Base-by-base conservation (phyloP, 371 early-diverging fungal genomes). In the Fennellomyces sp. region DNA sequence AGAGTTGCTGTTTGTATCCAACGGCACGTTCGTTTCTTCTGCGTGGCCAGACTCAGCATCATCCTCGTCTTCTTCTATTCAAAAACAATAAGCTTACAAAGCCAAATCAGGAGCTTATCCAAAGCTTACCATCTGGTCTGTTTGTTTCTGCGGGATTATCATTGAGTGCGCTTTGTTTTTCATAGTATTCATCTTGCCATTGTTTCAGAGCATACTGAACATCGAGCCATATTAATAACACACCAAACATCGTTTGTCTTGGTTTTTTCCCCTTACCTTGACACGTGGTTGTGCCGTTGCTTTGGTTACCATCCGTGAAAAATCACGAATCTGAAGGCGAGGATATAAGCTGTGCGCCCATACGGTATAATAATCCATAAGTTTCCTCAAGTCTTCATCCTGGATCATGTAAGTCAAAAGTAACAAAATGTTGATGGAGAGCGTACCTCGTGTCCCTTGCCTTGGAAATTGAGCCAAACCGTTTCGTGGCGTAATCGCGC, bases 291-390 rank as follows among this genome's bases (percentile, higher is more conserved):
- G 35, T 13, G 35, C 8, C 13, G 35, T 33, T 33, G 35, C 13
- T 33, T 72, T 82, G 17, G 69, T 64, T 1, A 76, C 70, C 29
- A 38, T 64, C 27, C 70, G 62, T 28, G 80, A 65, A 53, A 85
- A 82, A 41, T 74, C 71, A 4, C 53, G 38, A 57, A 84, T 80
- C 8, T 48, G 53, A 4, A 82, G 52, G 13, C 79, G 73, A 8
- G 87, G 85, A 52, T 68, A 84, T 0, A 87, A 58, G 17, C 69
- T 64, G 55, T 82, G 78, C 0, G 77, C 84, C 87, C 87, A 87
- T 7, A 82, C 51, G 30, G 78, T 76, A 57, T 85, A 87, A 52
- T 76, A 80, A 0, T 70, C 64, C 65, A 87, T 77, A 2, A 87
- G 42, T 27, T 70, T 70, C 7, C 63, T 58, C 47, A 87, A 63